phyloP scores from a whole-genome alignment of 768 basidiomycete genomes.

The Baorangia bicolor region DNA sequence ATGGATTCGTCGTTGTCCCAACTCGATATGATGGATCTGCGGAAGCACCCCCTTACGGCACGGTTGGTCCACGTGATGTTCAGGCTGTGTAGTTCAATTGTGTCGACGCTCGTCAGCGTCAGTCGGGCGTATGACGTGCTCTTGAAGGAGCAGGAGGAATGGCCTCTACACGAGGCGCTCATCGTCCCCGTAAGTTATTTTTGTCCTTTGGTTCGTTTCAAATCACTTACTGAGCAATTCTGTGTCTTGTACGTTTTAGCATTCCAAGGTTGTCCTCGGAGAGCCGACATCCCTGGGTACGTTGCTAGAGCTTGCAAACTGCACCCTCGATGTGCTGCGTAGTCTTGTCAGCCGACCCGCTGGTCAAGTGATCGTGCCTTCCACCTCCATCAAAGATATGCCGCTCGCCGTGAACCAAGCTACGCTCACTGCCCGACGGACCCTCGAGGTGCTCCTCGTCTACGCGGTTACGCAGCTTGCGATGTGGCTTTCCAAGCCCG shows the following conservation, averaged over 20 bases:
- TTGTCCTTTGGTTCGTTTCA: not conserved
- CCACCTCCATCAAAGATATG: conserved; percentile 29
- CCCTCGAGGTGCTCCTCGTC: conserved; percentile 64
- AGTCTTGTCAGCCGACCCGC: conserved; percentile 63
- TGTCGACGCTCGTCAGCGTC: conserved; percentile 67
- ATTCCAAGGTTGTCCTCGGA: conserved; percentile 78
- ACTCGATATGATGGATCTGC: conserved; percentile 54
- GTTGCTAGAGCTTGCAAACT: conserved; percentile 79
- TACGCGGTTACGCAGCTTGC: conserved; percentile 78
- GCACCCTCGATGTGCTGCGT: conserved; percentile 70
- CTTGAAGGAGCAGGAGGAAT: conserved; percentile 63
- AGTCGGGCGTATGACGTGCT: conserved; percentile 71
- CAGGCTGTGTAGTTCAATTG: conserved; percentile 64
- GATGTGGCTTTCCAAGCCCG: conserved; percentile 75
- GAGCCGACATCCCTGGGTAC: conserved; percentile 87
- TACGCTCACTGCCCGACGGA: conserved; percentile 54
- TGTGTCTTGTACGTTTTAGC: conserved; percentile 41
- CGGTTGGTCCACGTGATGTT: conserved; percentile 72
- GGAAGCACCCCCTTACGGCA: conserved; percentile 69
- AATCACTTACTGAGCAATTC: not conserved
- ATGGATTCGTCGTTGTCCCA: conserved; percentile 34
- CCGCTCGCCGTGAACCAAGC: conserved; percentile 55
- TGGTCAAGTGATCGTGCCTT: conserved; percentile 49
- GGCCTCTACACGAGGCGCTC: conserved; percentile 66
- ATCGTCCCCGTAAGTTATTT: conserved; percentile 63